These are phyloP conservation scores for Diospyros lotus DNA, from an alignment of 148 eudicot genomes.

Conservation along the genomic window DNA sequence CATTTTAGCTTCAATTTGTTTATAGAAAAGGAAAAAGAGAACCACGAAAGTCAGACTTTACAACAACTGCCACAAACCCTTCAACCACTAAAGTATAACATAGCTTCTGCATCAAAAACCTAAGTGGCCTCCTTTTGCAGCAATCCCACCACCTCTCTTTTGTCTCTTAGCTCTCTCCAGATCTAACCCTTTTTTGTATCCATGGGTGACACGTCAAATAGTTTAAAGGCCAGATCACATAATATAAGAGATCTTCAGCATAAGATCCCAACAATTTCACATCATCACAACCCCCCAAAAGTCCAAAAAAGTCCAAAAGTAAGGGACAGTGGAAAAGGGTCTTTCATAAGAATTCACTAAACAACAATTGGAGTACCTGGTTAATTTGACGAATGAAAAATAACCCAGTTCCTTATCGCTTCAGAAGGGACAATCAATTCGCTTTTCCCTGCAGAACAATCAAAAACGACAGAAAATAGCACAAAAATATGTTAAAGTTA, in stretches of 20 bases:
- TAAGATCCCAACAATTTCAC: conserved; percentile 6
- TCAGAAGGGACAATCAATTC: conserved; percentile 8
- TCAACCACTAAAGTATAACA: not conserved
- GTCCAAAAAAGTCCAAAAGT: not conserved
- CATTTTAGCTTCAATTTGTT: not conserved
- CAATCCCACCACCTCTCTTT: conserved; percentile 12
- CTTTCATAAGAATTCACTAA: not conserved
- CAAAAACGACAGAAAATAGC: not conserved
- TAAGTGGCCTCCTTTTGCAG: conserved; percentile 15
- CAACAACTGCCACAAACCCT: conserved; percentile 11
- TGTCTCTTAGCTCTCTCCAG: not conserved
- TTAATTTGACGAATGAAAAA: not conserved
- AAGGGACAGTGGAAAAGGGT: not conserved
- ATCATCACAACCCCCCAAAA: conserved; percentile 14
- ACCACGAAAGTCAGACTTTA: conserved; percentile 6
- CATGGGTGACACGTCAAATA: not conserved
- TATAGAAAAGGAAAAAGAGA: conserved; percentile 5
- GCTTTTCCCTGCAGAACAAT: conserved; percentile 14
- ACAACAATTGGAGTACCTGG: conserved; percentile 7
- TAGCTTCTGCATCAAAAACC: conserved; percentile 6
- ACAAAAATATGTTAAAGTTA: not conserved
- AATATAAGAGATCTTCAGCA: not conserved
- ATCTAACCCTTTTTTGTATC: conserved; percentile 1
- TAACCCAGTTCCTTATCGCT: not conserved
- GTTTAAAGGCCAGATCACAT: not conserved